Evolutionary conservation across 2,329 filamentous ascomycete species (phyloP), one percentile per base, ranked within the genome.

Genomic region (Amauroascus verrucosus): DNA sequence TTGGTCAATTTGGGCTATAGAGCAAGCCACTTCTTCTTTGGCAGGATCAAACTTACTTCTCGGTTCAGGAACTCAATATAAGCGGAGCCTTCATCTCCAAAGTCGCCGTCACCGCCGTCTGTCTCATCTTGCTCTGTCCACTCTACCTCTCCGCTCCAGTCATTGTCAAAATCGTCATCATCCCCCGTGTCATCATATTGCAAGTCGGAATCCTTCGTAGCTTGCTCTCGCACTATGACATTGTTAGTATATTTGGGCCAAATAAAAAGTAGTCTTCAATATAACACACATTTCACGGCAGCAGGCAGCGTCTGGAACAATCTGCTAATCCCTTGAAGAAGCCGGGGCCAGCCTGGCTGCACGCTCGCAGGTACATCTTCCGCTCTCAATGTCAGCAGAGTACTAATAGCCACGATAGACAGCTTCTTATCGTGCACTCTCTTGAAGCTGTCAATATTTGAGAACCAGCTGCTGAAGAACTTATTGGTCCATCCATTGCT

Each of bases 351-450:
- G 51, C 93, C 93, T 60, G 89, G 87, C 60, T 94, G 89, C 26
- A 98, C 87, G 64, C 90, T 97, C n/a, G 80, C 75, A 0, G 93
- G 93, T 6, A 98, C 86, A 64, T 94, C 85, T 51, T 87, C 83
- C 9, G 84, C 83, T 57, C 80, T 82, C 55, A 98, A 73, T 44
- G 83, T 86, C 49, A 98, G 80, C 9, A 98, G 80, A 5, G 88
- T 80, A 55, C 87, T 85, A 62, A 98, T 97, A 45, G 90, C 91
- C 16, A 90, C 87, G 62, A 98, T 96, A 58, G 88, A 96, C 24
- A 98, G 77, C 77, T 96, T 98, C 80, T 98, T 98, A 75, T 98
- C 93, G 67, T 98, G 93, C 1, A 98, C 93, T 40, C 93, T 81
- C 50, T 82, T 86, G 73, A 98, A 97, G 64, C 82, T 84, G 58